Evolutionary conservation across 352 stramenopile species (phyloP).

Genomic region (Pythium rishiriense): DNA sequence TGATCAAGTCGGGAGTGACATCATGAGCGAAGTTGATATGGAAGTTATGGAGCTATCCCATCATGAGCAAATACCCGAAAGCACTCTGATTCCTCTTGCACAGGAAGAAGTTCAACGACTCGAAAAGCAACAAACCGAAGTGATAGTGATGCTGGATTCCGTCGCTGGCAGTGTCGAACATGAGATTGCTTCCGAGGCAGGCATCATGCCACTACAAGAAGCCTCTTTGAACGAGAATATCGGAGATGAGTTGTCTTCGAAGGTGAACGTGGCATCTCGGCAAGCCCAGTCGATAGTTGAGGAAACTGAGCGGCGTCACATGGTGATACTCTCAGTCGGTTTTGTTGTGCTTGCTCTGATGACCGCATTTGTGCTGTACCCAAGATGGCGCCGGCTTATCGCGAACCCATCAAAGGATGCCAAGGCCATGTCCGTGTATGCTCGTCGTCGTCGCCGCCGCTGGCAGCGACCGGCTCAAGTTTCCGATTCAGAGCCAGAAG

Average conservation of each 20-base stretch:
- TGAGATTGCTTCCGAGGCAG: conserved; percentile 4
- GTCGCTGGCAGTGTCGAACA: conserved; percentile 5
- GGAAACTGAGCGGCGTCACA: conserved; percentile 12
- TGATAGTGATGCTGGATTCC: not conserved
- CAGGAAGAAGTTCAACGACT: conserved; percentile 2
- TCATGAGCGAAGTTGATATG: not conserved
- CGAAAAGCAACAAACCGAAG: not conserved
- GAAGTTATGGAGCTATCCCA: not conserved
- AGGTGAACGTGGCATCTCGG: not conserved
- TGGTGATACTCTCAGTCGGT: conserved; percentile 15
- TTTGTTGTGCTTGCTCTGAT: conserved; percentile 16
- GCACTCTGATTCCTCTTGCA: not conserved
- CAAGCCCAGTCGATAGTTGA: conserved; percentile 5
- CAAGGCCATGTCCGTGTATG: not conserved
- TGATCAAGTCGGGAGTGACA: not conserved
- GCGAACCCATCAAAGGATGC: not conserved
- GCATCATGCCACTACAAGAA: not conserved
- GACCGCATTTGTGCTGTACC: conserved; percentile 15
- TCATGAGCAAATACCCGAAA: not conserved
- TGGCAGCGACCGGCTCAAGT: conserved; percentile 13
- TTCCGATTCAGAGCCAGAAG: conserved; percentile 24
- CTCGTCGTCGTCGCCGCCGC: conserved; percentile 9
- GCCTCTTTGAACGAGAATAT: not conserved
- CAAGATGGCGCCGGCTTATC: conserved; percentile 11
- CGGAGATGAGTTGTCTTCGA: not conserved